Conservation (phyloP, 2,329 filamentous ascomycete species). For the Neofusicoccum sp. region DNA sequence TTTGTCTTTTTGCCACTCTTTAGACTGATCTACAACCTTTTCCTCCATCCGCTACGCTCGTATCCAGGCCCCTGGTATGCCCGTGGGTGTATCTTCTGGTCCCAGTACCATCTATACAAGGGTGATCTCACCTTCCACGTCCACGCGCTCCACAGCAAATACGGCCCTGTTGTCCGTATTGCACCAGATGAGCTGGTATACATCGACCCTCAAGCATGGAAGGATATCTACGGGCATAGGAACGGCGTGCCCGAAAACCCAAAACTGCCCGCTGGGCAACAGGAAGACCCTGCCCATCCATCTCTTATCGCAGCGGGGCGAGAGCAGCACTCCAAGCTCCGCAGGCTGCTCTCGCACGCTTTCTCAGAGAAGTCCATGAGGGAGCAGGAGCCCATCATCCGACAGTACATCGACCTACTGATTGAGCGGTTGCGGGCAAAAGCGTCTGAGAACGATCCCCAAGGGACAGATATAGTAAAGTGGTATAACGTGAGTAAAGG, state of each 20-base stretch:
- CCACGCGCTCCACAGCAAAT: slow-evolving; percentile 35
- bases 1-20: not conserved
- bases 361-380: slow-evolving; percentile 32
- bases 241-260: not conserved
- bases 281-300: slow-evolving; percentile 16
- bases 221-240: slow-evolving; percentile 39
- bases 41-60: slow-evolving; percentile 43
- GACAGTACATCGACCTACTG: slow-evolving; percentile 32
- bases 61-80: slow-evolving; percentile 39
- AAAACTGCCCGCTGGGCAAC: not conserved
- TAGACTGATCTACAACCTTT: slow-evolving; percentile 37
- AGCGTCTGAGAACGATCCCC: not conserved
- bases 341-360: slow-evolving; percentile 25
- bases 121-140: not conserved
- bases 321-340: slow-evolving; percentile 31
- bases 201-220: slow-evolving; percentile 38
- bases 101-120: slow-evolving; percentile 40
- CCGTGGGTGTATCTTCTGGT: slow-evolving; percentile 40
- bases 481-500: not conserved
- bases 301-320: not conserved
- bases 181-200: slow-evolving; percentile 41
- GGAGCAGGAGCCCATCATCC: slow-evolving; percentile 31
- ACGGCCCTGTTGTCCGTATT: slow-evolving; percentile 44
- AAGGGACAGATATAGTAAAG: not conserved
- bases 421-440: slow-evolving; percentile 19